A percentile compares a stretch with the other conserved stretches of the same genome.
Evolutionary conservation across 345 rosid species (phyloP).

Genomic region (Eutrema heterophyllum): DNA sequence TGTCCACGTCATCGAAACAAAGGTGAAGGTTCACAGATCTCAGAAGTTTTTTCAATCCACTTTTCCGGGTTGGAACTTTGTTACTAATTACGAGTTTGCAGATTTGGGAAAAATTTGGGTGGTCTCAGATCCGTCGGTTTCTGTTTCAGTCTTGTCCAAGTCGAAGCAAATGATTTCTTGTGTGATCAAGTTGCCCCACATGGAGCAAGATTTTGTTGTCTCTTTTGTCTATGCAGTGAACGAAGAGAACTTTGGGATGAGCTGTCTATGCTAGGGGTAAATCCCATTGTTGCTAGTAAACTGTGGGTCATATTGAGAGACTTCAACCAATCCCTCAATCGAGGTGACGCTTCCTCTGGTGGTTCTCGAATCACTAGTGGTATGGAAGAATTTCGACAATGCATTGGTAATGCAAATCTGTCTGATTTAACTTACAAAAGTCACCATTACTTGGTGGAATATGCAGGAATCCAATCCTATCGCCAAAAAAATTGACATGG

Average conservation of each 20-base stretch:
- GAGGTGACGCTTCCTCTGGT: neutral
- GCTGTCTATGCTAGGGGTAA: fast-evolving
- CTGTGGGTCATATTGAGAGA: neutral
- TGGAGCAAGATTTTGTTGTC: neutral
- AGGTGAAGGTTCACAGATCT: no score
- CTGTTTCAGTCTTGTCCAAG: neutral
- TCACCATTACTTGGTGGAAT: neutral
- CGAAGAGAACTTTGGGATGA: neutral
- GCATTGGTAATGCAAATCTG: fast-evolving
- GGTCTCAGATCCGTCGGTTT: neutral
- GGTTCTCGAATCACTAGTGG: neutral
- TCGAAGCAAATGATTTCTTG: neutral
- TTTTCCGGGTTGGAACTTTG: no score
- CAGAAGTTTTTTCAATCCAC: no score
- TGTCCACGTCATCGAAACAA: no score
- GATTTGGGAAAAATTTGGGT: neutral
- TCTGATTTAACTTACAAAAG: neutral
- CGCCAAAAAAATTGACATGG: no score
- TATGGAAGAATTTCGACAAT: neutral
- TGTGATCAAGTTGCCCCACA: neutral
- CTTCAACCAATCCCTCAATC: neutral
- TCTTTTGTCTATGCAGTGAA: neutral
- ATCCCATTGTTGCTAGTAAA: neutral
- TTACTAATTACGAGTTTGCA: no score
- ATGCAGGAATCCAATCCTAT: neutral